These are phyloP conservation scores for Eimeria falciformis DNA, from an alignment of 169 alveolate species.

Conservation along the genomic window DNA sequence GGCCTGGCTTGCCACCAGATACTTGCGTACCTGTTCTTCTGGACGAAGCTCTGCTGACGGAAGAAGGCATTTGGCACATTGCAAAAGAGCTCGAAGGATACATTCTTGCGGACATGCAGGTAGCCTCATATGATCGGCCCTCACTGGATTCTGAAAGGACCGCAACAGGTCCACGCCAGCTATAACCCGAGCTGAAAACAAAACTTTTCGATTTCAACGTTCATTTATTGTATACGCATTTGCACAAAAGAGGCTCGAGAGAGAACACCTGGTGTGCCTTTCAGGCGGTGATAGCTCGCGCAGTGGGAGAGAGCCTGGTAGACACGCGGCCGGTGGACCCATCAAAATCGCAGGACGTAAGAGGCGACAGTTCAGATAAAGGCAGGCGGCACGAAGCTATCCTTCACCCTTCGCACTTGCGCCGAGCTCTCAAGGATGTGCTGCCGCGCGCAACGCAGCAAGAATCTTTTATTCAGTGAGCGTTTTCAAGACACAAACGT, in stretches of 20 bases:
- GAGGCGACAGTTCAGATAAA: too few relatives aligned
- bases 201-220: too few relatives aligned
- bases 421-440: conserved; percentile 22
- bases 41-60: conserved; percentile 1
- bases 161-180: too few relatives aligned
- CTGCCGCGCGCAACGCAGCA: conserved; percentile 52
- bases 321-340: neutral
- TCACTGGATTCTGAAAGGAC: too few relatives aligned
- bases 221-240: too few relatives aligned
- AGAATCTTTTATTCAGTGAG: conserved; percentile 58
- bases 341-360: neutral
- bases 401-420: conserved; percentile 19
- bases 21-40: neutral
- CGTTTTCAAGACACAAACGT: too few relatives aligned
- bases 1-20: neutral
- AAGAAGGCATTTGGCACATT: conserved; percentile 28
- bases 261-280: too few relatives aligned
- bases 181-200: too few relatives aligned
- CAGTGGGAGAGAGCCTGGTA: conserved; percentile 49
- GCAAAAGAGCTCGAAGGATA: conserved; percentile 64
- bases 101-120: conserved; percentile 65
- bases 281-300: conserved; percentile 55
- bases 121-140: too few relatives aligned
- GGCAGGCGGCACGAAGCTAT: neutral
- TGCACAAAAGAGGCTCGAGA: too few relatives aligned